Evolutionary conservation across 805 yeast species (phyloP), one percentile per base, ranked within the genome.

Genomic region (Yarrowia divulgata): DNA sequence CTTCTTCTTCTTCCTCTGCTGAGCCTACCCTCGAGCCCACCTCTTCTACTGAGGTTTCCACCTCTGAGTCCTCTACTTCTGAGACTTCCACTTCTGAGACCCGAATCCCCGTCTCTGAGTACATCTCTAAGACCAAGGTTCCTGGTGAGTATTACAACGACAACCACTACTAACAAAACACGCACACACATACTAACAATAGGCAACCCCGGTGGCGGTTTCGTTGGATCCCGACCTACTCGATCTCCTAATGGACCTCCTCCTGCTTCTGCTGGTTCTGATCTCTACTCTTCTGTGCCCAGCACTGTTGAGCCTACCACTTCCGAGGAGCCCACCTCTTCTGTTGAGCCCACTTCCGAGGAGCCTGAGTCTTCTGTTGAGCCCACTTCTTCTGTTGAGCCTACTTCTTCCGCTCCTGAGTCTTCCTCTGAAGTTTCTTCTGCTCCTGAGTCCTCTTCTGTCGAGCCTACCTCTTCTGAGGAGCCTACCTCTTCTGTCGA

Each of bases 21-120:
- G 64, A 40, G 49, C 32, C 64, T 42, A 37, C 63, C 14, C 43
- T n/a, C 10, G 60, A 54, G 43, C 45, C 45, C 18, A 16, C 45
- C 18, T 35, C 58, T 54, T 23, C 29, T 23, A 23, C 29, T 23
- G 29, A 23, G 29, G 4, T 23, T n/a, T n/a, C n/a, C n/a, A n/a
- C 49, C 10, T 9, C 14, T 18, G 49, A 45, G 49, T 13, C 58
- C 32, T 16, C 58, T 35, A 35, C 58, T n/a, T 13, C n/a, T 52
- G 42, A 16, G 18, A 2, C 23, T 12, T 13, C 43, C 43, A 9
- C 60, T 55, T 34, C 37, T 34, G 37, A 8, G 37, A 9, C 16
- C 9, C 35, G 19, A 5, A 42, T 34, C 34, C 39, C 63, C 40
- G 37, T 18, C 8, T 10, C 43, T 18, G 49, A 40, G 63, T 57